Evolutionary conservation across 2,329 filamentous ascomycete species (phyloP).

Genomic region (Plenodomus tracheiphilus): DNA sequence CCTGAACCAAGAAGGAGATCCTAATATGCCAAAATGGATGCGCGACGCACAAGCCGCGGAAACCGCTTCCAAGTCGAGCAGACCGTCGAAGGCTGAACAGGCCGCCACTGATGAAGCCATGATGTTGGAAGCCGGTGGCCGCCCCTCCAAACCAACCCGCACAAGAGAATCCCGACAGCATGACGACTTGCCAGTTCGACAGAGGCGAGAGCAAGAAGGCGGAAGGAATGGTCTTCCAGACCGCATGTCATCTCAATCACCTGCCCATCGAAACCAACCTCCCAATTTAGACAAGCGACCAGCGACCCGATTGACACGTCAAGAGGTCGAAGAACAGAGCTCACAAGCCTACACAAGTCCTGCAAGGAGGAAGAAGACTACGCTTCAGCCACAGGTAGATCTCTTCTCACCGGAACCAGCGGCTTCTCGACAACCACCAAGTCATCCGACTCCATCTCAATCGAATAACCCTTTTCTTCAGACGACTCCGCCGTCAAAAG

Average conservation of each 20-base stretch:
- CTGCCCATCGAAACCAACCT: constrained; percentile 42
- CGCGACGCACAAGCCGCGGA: constrained; percentile 62
- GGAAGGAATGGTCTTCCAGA: constrained; percentile 36
- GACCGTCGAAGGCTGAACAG: constrained; percentile 25
- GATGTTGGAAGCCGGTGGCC: constrained; percentile 72
- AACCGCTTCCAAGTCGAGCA: constrained; percentile 25
- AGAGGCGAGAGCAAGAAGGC: constrained; percentile 27
- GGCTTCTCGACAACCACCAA: constrained; percentile 25
- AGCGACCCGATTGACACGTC: constrained; percentile 68
- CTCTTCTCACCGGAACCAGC: constrained; percentile 56
- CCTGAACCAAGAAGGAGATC: constrained; percentile 72
- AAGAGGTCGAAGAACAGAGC: constrained; percentile 77
- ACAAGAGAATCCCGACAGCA: constrained; percentile 28
- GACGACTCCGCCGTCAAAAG: constrained; percentile 28
- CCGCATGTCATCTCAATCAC: constrained; percentile 46
- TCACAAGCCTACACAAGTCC: constrained; percentile 87
- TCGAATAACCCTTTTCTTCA: constrained; percentile 47
- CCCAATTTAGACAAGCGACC: constrained; percentile 43
- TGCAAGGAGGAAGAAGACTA: constrained; percentile 73
- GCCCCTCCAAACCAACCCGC: constrained; percentile 51
- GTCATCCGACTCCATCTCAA: constrained; percentile 40
- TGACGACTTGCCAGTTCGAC: constrained; percentile 25
- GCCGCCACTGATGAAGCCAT: constrained; percentile 63
- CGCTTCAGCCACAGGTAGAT: constrained; percentile 57
- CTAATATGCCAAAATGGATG: constrained; percentile 94